A percentile compares a stretch with the other conserved stretches of the same genome.
Conservation (phyloP, 2,329 filamentous ascomycete species). For the Fusarium tjaetaba region DNA sequence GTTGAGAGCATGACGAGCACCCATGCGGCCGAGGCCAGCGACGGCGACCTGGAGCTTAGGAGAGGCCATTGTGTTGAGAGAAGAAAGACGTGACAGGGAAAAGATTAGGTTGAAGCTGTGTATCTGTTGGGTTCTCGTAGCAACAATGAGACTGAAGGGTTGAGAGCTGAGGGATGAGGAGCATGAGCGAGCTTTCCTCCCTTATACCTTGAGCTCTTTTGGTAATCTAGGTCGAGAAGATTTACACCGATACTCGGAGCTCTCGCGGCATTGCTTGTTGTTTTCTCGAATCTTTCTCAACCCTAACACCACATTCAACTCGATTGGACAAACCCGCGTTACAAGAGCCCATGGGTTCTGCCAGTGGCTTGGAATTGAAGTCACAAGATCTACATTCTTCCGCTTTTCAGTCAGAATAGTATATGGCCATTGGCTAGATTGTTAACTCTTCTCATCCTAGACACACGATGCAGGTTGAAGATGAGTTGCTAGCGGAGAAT, state of each 20-base stretch:
- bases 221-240: not conserved
- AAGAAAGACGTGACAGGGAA: not conserved
- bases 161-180: not conserved
- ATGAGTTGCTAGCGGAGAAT: not conserved
- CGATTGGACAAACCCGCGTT: not conserved
- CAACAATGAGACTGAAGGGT: not conserved
- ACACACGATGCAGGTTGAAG: not conserved
- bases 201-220: constrained; percentile 20
- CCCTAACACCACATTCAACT: not conserved
- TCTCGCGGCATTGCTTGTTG: not conserved
- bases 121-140: not conserved
- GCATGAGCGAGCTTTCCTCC: constrained; percentile 11
- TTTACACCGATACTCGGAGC: constrained; percentile 19
- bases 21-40: constrained; percentile 43
- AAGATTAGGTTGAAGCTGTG: not conserved
- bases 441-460: not conserved
- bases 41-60: constrained; percentile 41
- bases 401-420: not conserved
- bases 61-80: constrained; percentile 27
- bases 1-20: constrained; percentile 43
- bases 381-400: constrained; percentile 13
- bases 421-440: not conserved
- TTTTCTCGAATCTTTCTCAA: not conserved
- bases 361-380: not conserved
- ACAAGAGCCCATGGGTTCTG: not conserved